Percentiles rank a stretch among this genome's conserved stretches.
Conservation (phyloP, 2,329 filamentous ascomycete species). For the Westerdykella sp. region DNA sequence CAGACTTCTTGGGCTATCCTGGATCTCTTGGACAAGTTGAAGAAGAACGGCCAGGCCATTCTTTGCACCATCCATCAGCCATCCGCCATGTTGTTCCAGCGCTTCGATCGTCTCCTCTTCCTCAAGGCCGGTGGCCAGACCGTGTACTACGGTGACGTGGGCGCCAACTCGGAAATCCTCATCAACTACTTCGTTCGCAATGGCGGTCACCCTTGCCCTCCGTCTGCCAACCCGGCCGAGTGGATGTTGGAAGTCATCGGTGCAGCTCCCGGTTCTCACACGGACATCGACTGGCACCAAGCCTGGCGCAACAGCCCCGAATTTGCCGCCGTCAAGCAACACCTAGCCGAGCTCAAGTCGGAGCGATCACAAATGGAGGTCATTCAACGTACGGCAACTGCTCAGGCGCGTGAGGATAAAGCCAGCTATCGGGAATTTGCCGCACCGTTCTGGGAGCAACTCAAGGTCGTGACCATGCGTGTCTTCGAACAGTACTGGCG, state of each 20-base stretch:
- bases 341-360: constrained; percentile 43
- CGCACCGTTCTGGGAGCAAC: constrained; percentile 63
- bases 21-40: constrained; percentile 80
- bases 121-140: constrained; percentile 68
- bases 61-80: constrained; percentile 98
- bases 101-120: constrained; percentile 77
- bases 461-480: constrained; percentile 61
- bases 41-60: constrained; percentile 71
- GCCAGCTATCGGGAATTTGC: constrained; percentile 71
- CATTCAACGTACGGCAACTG: constrained; percentile 36
- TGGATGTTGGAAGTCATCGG: constrained; percentile 63
- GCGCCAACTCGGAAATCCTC: constrained; percentile 61
- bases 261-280: constrained; percentile 45
- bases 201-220: constrained; percentile 58
- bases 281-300: constrained; percentile 47
- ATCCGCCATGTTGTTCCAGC: constrained; percentile 90
- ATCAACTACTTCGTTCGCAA: constrained; percentile 72
- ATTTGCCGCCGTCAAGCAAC: constrained; percentile 39
- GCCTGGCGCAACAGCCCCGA: constrained; percentile 46
- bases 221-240: constrained; percentile 71
- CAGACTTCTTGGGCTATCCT: constrained; percentile 93
- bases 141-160: constrained; percentile 77
- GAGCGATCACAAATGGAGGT: constrained; percentile 31
- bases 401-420: constrained; percentile 42
- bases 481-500: constrained; percentile 93